These are phyloP conservation scores for Amanita molliuscula DNA, from an alignment of 768 basidiomycete genomes.

Conservation along the genomic window DNA sequence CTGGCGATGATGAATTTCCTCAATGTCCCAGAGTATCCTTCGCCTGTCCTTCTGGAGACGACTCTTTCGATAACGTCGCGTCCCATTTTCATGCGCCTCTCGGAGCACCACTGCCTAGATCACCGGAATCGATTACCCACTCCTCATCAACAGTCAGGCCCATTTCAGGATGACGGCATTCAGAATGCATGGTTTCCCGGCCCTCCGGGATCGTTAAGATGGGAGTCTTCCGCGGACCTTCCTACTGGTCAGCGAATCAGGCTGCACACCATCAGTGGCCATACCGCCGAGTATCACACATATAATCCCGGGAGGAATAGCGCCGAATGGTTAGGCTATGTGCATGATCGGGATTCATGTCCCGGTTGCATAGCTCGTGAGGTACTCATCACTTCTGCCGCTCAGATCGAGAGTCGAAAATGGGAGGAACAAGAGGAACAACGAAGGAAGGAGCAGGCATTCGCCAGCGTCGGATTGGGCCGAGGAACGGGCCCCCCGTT, in stretches of 20 bases:
- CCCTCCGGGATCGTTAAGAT: conserved; percentile 11
- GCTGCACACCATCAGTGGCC: not conserved
- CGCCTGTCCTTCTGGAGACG: conserved; percentile 23
- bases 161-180: conserved; percentile 17
- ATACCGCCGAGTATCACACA: not conserved
- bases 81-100: conserved; percentile 49
- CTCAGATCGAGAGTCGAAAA: not conserved
- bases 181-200: conserved; percentile 32
- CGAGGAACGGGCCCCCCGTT: conserved; percentile 1
- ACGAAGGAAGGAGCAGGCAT: conserved; percentile 2
- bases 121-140: conserved; percentile 15
- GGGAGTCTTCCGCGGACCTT: not conserved
- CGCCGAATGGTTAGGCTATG: conserved; percentile 6
- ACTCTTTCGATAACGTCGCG: conserved; percentile 25
- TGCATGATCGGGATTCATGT: conserved; percentile 3
- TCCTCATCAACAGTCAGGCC: conserved; percentile 2
- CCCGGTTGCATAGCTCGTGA: not conserved
- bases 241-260: not conserved
- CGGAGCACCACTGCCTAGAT: conserved; percentile 33
- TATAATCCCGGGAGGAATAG: not conserved
- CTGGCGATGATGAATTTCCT: not conserved
- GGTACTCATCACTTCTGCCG: not conserved
- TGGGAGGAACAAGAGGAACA: conserved; percentile 7
- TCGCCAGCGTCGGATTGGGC: conserved; percentile 6
- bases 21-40: conserved; percentile 10